Percentiles rank a stretch among this genome's conserved stretches.
Conservation (phyloP, 257 asterid genomes). For the Paraleonurus japonicus region DNA sequence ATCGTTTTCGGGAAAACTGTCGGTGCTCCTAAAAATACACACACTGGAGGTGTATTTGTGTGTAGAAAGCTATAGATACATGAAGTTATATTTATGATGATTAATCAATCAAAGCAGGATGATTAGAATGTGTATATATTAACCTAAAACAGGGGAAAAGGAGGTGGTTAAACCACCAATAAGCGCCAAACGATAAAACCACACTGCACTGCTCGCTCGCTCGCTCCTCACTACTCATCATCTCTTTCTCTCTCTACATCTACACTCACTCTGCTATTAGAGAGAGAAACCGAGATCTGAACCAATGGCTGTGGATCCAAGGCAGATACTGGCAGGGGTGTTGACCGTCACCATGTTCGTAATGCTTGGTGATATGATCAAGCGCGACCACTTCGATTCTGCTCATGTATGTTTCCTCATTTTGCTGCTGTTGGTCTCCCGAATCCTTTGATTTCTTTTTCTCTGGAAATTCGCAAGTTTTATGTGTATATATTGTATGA, state of each 20-base stretch:
- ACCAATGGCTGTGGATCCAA: constrained; percentile 66
- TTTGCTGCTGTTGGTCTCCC: background rate
- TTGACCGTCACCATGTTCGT: constrained; percentile 67
- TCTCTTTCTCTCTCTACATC: constrained; percentile 28
- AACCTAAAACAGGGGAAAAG: background rate
- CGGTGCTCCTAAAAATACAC: constrained; percentile 43
- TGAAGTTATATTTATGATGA: background rate
- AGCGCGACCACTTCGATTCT: constrained; percentile 59
- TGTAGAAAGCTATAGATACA: constrained; percentile 24
- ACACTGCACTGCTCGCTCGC: constrained; percentile 12
- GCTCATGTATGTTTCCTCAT: constrained; percentile 23
- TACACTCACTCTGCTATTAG: background rate
- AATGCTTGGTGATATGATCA: constrained; percentile 71
- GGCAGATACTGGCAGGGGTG: constrained; percentile 67
- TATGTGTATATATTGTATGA: background rate
- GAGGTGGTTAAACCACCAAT: constrained; percentile 6
- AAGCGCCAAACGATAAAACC: constrained; percentile 30
- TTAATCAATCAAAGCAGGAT: constrained; percentile 23
- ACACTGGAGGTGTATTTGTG: constrained; percentile 23
- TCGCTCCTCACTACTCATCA: constrained; percentile 1
- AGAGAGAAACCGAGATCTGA: constrained; percentile 41
- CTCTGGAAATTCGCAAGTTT: constrained; percentile 12
- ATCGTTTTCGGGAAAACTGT: constrained; percentile 38
- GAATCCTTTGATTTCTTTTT: constrained; percentile 22
- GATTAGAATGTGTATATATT: background rate